Evolutionary conservation across 2,329 filamentous ascomycete genomes (phyloP).

Genomic region (Clarireedia monteithiana): DNA sequence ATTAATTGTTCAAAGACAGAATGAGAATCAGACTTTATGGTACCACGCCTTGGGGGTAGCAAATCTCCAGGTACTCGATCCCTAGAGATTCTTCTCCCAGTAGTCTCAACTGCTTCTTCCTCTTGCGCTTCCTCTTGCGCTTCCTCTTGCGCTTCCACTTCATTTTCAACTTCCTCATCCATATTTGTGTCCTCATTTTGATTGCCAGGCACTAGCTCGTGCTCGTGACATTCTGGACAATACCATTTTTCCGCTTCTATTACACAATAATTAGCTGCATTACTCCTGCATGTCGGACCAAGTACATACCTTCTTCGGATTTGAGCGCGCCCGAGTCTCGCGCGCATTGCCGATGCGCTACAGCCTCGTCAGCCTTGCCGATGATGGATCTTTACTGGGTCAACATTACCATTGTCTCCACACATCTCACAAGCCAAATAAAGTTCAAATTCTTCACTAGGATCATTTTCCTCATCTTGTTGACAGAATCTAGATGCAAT

Average conservation of each 20-base stretch:
- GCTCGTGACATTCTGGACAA: constrained; percentile 44
- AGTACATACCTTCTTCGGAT: constrained; percentile 51
- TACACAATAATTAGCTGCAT: constrained; percentile 22
- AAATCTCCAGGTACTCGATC: constrained; percentile 65
- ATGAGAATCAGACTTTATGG: constrained; percentile 60
- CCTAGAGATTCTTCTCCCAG: constrained; percentile 46
- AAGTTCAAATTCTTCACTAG: constrained; percentile 71
- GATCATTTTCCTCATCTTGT: constrained; percentile 74
- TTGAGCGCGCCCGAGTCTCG: constrained; percentile 58
- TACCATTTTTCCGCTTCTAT: constrained; percentile 52
- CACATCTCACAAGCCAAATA: constrained; percentile 72
- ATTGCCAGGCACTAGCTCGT: constrained; percentile 37
- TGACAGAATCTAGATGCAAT: constrained; percentile 64
- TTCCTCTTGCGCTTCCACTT: constrained; percentile 9
- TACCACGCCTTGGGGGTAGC: constrained; percentile 58
- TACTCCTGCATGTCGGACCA: not conserved
- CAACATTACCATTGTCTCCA: constrained; percentile 69
- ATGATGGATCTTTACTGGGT: constrained; percentile 13
- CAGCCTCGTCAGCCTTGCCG: constrained; percentile 36
- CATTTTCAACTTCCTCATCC: not conserved
- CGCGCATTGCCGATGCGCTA: constrained; percentile 89
- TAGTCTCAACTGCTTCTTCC: constrained; percentile 22
- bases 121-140: not conserved
- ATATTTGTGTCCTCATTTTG: constrained; percentile 16
- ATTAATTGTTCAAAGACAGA: constrained; percentile 70